These are phyloP conservation scores for Pichiaceae sp. DNA, from an alignment of 1,139 yeast species.

Conservation along the genomic window DNA sequence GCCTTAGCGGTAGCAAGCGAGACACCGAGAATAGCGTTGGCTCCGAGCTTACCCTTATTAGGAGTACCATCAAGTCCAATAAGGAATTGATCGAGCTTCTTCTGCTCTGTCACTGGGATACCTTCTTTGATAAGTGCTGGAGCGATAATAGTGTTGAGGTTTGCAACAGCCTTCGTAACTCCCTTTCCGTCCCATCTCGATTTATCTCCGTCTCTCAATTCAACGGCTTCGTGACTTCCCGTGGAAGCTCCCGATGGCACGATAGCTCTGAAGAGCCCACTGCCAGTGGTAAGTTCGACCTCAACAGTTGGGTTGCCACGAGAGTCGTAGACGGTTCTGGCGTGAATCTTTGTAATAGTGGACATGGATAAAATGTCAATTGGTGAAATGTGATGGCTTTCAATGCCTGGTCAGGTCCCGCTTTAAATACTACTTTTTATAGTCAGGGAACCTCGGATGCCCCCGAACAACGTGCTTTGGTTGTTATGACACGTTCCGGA, in stretches of 20 bases:
- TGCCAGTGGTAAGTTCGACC: conserved; percentile 80
- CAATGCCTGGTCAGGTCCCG: too few species aligned
- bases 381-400: too few species aligned
- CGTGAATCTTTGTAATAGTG: conserved; percentile 50
- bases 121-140: conserved; percentile 75
- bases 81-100: conserved; percentile 71
- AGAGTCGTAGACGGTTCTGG: conserved; percentile 94
- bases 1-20: conserved; percentile 91
- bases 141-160: conserved; percentile 82
- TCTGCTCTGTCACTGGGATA: conserved; percentile 72
- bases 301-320: conserved; percentile 98
- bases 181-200: conserved; percentile 95
- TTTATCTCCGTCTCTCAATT: conserved; percentile 92
- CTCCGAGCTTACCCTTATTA: conserved; percentile 91
- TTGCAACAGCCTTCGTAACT: conserved; percentile 84
- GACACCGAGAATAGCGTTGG: conserved; percentile 93
- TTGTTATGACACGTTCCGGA: too few species aligned
- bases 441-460: too few species aligned
- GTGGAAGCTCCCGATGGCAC: conserved; percentile 98
- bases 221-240: conserved; percentile 91
- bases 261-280: conserved; percentile 84
- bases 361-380: too few species aligned
- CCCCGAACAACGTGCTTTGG: too few species aligned
- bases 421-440: too few species aligned
- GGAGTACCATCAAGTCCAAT: conserved; percentile 80